Conservation (phyloP, 305 asterid species). For the Salvia sclarea region DNA sequence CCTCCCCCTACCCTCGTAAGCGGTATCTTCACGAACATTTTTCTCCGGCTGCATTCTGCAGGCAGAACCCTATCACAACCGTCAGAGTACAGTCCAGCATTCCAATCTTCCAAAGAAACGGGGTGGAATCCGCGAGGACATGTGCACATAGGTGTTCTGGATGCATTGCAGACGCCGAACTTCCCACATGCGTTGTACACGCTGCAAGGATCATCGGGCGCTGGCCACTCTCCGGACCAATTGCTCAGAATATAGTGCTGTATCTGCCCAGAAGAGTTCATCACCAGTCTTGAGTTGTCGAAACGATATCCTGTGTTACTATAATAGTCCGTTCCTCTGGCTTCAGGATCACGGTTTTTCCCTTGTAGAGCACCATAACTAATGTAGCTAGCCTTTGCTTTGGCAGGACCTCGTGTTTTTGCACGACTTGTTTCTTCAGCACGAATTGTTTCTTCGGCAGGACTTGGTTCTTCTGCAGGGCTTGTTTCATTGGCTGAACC, state of each 20-base stretch:
- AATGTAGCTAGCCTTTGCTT: too few species aligned
- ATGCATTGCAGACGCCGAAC: slow-evolving; percentile 35
- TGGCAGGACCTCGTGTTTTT: too few species aligned
- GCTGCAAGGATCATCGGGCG: slow-evolving; percentile 35
- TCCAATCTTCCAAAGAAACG: slow-evolving; percentile 26
- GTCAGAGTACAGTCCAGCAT: slow-evolving; percentile 2
- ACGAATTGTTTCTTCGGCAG: too few species aligned
- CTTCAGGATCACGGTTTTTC: too few species aligned
- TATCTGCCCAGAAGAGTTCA: slow-evolving; percentile 42
- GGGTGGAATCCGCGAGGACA: slow-evolving; percentile 43
- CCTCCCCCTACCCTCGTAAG: background rate
- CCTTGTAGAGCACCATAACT: too few species aligned
- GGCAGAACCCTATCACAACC: slow-evolving; percentile 36
- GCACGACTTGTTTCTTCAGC: too few species aligned
- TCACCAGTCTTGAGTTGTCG: slow-evolving; percentile 31
- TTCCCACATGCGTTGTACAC: slow-evolving; percentile 38
- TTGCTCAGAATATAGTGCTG: slow-evolving; percentile 14
- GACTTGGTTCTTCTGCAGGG: too few species aligned
- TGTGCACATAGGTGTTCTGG: slow-evolving; percentile 15
- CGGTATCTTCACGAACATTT: slow-evolving; percentile 26
- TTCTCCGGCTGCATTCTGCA: background rate
- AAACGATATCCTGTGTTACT: too few species aligned
- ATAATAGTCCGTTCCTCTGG: too few species aligned
- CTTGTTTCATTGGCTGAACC: background rate
- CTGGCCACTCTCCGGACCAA: slow-evolving; percentile 31